Base-by-base conservation (phyloP, 2,329 filamentous ascomycete genomes). In the Dactylellina sp. region DNA sequence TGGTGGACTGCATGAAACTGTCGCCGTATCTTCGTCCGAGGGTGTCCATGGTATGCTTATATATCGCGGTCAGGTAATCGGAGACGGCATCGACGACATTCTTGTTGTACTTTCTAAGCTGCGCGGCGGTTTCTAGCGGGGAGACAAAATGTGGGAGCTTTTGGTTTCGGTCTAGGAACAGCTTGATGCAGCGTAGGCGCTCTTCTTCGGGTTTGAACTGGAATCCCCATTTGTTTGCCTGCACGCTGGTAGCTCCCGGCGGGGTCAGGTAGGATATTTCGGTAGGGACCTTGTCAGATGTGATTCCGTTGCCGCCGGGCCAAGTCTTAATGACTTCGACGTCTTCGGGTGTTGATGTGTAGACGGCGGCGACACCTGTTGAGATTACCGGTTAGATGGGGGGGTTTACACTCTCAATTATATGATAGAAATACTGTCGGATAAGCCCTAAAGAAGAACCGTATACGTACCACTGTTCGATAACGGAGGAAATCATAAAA, bases 281-380 rank as follows among this genome's bases (percentile, higher is more conserved):
- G 12, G 90, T 92, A 0, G 91, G 91, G 1, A 93, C 91, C 83
- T 94, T 94, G 83, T 94, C 91, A 37, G 90, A 92, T n/a, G 91
- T 93, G 46, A 93, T 92, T 78, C 90, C 90, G 79, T 93, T 93
- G 25, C 90, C 90, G 24, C 91, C 91, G 0, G 91, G 91, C 91
- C 91, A 94, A 12, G 87, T 89, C 83, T 92, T 93, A 83, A 93
- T 92, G 78, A 93, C 91, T 79, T 93, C 90, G 68, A 93, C 84
- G 80, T 93, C 91, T 80, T 93, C 90, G 11, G 91, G 90, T 0
- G 88, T 91, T 2, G 88, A 89, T 12, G 89, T 90, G 78, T 92
- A 91, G 2, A 91, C 89, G 28, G 89, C 88, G 5, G 90, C 89
- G 70, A 91, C 89, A 62, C 87, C 88, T 80, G 49, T 75, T 2